These are phyloP conservation scores for Podaxis sp. DNA, from an alignment of 768 basidiomycete species.

Conservation along the genomic window DNA sequence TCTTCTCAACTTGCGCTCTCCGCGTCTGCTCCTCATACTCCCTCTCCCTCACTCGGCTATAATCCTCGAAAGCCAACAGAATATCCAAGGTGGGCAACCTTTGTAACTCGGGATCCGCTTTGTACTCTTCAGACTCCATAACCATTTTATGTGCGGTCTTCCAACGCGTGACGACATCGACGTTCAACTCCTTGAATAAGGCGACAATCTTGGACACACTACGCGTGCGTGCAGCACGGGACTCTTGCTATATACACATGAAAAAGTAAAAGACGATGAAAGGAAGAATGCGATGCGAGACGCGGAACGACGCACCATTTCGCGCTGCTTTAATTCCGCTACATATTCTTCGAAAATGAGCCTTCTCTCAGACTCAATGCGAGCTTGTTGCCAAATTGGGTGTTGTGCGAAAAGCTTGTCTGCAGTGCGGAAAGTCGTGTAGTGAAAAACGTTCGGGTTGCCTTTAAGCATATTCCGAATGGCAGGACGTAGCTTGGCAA, in stretches of 20 bases:
- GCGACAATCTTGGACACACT: conserved; percentile 82
- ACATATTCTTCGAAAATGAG: conserved; percentile 94
- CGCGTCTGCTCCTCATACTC: conserved; percentile 90
- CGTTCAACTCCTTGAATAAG: conserved; percentile 83
- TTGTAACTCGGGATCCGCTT: conserved; percentile 70
- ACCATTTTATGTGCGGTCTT: conserved; percentile 78
- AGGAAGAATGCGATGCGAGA: conserved; percentile 3
- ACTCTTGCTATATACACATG: conserved; percentile 61
- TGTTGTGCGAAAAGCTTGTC: conserved; percentile 85
- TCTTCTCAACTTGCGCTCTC: conserved; percentile 78
- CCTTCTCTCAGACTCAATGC: conserved; percentile 81
- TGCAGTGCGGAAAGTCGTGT: conserved; percentile 87
- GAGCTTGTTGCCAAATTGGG: conserved; percentile 88
- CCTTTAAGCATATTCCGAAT: conserved; percentile 84
- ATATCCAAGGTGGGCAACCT: conserved; percentile 90
- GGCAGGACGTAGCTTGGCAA: conserved; percentile 86
- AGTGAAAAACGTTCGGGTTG: conserved; percentile 87
- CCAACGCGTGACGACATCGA: conserved; percentile 96
- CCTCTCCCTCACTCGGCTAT: conserved; percentile 84
- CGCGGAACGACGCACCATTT: conserved; percentile 65
- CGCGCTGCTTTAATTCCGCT: conserved; percentile 78
- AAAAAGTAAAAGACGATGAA: neutral
- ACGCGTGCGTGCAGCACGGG: conserved; percentile 70
- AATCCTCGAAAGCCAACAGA: conserved; percentile 91
- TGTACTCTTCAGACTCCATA: conserved; percentile 77